Evolutionary conservation across 257 asterid species (phyloP).

Genomic region (Penstemon davidsonii): DNA sequence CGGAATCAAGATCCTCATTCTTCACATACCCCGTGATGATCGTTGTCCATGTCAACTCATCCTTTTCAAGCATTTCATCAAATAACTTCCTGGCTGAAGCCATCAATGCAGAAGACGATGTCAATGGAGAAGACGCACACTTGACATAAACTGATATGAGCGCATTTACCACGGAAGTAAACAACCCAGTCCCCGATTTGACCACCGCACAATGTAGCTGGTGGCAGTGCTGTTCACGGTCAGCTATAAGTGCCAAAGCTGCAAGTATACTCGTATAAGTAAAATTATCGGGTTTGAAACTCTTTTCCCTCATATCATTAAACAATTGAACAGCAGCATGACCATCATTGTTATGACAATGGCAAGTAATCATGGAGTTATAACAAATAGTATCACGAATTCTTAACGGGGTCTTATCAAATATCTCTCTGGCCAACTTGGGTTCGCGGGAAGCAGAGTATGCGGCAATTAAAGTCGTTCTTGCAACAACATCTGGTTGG

Average conservation of each 20-base stretch:
- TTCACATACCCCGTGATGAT: conserved; percentile 69
- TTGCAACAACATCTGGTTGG: conserved; percentile 61
- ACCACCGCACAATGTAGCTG: conserved; percentile 63
- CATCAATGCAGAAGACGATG: conserved; percentile 43
- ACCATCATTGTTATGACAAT: conserved; percentile 56
- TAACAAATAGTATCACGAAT: conserved; percentile 56
- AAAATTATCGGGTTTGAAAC: conserved; percentile 50
- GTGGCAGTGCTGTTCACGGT: conserved; percentile 50
- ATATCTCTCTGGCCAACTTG: conserved; percentile 45
- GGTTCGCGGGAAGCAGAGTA: conserved; percentile 53
- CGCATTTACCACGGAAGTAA: conserved; percentile 63
- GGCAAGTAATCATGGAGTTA: conserved; percentile 66
- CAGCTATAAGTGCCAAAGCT: conserved; percentile 57
- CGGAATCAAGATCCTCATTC: conserved; percentile 56
- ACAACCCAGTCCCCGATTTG: conserved; percentile 48
- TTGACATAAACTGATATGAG: conserved; percentile 61
- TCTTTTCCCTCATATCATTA: conserved; percentile 47
- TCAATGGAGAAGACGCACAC: conserved; percentile 55
- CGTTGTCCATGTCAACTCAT: conserved; percentile 68
- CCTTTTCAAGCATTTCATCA: conserved; percentile 53
- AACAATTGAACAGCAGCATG: conserved; percentile 53
- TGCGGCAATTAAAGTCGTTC: conserved; percentile 62
- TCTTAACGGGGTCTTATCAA: conserved; percentile 44
- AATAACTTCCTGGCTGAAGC: conserved; percentile 53
- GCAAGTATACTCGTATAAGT: conserved; percentile 59